Conservation (phyloP, 306 rosid genomes). For the Benincasa hispida region DNA sequence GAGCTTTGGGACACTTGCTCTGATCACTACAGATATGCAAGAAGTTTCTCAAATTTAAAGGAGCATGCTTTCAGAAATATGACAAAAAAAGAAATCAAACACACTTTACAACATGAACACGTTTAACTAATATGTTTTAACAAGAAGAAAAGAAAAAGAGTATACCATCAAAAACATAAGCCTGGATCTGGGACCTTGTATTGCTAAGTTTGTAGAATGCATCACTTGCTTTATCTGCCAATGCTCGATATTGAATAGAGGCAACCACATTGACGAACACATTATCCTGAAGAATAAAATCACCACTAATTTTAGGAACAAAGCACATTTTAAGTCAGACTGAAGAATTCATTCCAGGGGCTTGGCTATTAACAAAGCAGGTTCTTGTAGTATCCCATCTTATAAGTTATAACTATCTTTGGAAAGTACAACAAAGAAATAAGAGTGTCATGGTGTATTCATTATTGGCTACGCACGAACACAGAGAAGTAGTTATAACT, state of each 20-base stretch:
- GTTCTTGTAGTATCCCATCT: background rate
- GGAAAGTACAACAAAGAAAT: background rate
- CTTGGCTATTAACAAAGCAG: background rate
- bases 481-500: background rate
- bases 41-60: background rate
- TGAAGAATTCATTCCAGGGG: background rate
- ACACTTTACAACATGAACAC: background rate
- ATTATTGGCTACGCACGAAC: background rate
- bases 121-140: background rate
- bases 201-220: slow-evolving; percentile 95
- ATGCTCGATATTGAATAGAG: slow-evolving; percentile 78
- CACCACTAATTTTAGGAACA: slow-evolving; percentile 1
- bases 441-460: background rate
- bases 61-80: background rate
- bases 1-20: slow-evolving; percentile 91
- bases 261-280: slow-evolving; percentile 94
- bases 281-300: slow-evolving; percentile 54
- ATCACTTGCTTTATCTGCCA: slow-evolving; percentile 68
- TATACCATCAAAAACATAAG: slow-evolving; percentile 89
- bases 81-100: background rate
- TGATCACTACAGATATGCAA: slow-evolving; percentile 36
- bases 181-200: slow-evolving; percentile 80
- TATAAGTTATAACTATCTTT: background rate
- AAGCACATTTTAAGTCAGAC: background rate
- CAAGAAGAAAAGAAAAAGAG: background rate